Evolutionary conservation across 257 asterid species (phyloP).

Genomic region (Cinchona pubescens): DNA sequence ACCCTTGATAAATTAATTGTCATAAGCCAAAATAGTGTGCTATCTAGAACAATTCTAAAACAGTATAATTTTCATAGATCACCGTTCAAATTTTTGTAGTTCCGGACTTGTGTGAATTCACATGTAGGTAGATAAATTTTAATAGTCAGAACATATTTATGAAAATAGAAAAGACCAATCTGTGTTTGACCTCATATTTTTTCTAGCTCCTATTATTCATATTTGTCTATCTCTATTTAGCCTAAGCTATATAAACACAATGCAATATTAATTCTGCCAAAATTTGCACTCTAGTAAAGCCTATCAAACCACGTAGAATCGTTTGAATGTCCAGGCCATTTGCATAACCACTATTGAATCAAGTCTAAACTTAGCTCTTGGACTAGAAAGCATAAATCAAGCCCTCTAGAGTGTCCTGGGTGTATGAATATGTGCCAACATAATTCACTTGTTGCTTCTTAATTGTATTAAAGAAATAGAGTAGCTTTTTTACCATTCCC

Average conservation of each 20-base stretch:
- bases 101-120: background rate
- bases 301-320: conserved; percentile 20
- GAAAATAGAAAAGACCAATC: background rate
- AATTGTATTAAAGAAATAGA: conserved; percentile 14
- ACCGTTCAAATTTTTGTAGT: background rate
- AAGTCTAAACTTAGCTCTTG: conserved; percentile 18
- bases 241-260: background rate
- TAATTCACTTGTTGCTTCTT: conserved; percentile 15
- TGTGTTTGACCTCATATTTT: background rate
- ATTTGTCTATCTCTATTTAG: background rate
- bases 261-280: background rate
- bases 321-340: conserved; percentile 6
- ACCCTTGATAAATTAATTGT: background rate
- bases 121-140: background rate
- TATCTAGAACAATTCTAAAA: background rate
- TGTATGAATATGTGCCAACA: conserved; percentile 21
- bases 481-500: conserved; percentile 6
- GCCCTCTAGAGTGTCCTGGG: conserved; percentile 12
- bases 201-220: background rate
- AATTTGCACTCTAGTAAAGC: conserved; percentile 14
- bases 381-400: conserved; percentile 11
- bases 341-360: conserved; percentile 16
- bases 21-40: background rate
- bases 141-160: too few relatives aligned
- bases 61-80: background rate